Evolutionary conservation across 352 stramenopile genomes (phyloP).

Genomic region (Phytophthora palmivora): DNA sequence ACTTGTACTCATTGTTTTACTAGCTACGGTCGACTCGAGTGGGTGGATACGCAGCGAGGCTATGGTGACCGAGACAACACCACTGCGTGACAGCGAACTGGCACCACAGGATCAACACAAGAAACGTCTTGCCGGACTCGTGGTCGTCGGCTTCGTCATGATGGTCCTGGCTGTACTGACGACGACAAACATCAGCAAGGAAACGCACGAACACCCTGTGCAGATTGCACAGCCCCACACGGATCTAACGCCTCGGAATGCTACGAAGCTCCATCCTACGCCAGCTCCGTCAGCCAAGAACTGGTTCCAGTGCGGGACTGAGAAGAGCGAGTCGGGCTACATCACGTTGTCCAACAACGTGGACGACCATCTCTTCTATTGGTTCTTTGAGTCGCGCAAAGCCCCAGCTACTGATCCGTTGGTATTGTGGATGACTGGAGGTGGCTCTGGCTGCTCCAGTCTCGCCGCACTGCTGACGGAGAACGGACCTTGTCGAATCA

Average conservation of each 20-base stretch:
- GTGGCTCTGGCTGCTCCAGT: constrained; percentile 48
- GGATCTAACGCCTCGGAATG: constrained; percentile 10
- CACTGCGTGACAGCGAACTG: constrained; percentile 18
- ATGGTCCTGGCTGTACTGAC: constrained; percentile 24
- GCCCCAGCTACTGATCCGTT: constrained; percentile 64
- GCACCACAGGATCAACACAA: constrained; percentile 4
- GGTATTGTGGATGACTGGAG: constrained; percentile 71
- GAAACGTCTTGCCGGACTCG: constrained; percentile 22
- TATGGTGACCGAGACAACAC: constrained; percentile 39
- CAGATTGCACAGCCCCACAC: constrained; percentile 8
- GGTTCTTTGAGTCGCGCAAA: constrained; percentile 64
- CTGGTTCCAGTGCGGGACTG: constrained; percentile 34
- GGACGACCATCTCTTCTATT: constrained; percentile 66
- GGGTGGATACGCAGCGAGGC: constrained; percentile 2
- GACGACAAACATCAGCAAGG: constrained; percentile 20
- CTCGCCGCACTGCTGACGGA: constrained; percentile 50
- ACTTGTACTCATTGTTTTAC: background rate
- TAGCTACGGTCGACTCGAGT: no score
- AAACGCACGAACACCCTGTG: constrained; percentile 10
- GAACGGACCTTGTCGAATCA: constrained; percentile 62
- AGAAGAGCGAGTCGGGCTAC: constrained; percentile 53
- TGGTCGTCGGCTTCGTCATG: constrained; percentile 28
- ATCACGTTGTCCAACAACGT: constrained; percentile 43
- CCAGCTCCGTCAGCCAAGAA: constrained; percentile 13
- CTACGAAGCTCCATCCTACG: background rate